A percentile compares a stretch with the other conserved stretches of the same genome.
phyloP scores from a whole-genome alignment of 169 alveolate genomes.

The Babesia divergens region DNA sequence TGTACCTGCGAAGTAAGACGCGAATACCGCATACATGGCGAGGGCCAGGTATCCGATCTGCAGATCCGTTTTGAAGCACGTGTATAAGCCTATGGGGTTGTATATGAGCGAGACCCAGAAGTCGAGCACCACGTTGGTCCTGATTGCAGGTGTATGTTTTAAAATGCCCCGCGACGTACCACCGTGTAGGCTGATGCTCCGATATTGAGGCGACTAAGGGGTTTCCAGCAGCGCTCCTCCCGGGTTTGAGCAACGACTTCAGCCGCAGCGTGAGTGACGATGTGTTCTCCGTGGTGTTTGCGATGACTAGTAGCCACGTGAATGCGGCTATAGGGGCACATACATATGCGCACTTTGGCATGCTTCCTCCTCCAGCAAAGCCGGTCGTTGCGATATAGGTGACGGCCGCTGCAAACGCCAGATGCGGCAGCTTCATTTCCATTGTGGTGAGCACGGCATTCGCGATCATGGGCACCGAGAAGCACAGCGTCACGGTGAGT shows the following conservation, averaged over 20 bases:
- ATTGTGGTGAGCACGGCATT: conserved; percentile 86
- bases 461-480: conserved; percentile 94
- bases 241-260: conserved; percentile 94
- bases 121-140: conserved; percentile 65
- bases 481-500: conserved; percentile 89
- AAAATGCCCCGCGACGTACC: conserved; percentile 90
- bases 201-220: conserved; percentile 98
- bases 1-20: conserved; percentile 49
- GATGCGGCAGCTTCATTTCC: conserved; percentile 97
- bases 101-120: conserved; percentile 59
- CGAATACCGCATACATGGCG: conserved; percentile 27
- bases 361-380: not conserved
- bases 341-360: not conserved
- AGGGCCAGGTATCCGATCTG: conserved; percentile 40
- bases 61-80: conserved; percentile 37
- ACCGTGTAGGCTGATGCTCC: conserved; percentile 99
- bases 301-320: not conserved
- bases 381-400: not conserved
- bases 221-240: conserved; percentile 91
- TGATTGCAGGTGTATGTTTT: conserved; percentile 1
- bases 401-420: conserved; percentile 83
- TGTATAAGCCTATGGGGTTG: conserved; percentile 62
- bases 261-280: conserved; percentile 93
- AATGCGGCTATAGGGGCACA: not conserved
- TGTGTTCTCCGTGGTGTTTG: conserved; percentile 72